Percentiles rank a stretch among this genome's conserved stretches.
Evolutionary conservation across 2,329 filamentous ascomycete genomes (phyloP).

Genomic region (Aureobasidium sp.): DNA sequence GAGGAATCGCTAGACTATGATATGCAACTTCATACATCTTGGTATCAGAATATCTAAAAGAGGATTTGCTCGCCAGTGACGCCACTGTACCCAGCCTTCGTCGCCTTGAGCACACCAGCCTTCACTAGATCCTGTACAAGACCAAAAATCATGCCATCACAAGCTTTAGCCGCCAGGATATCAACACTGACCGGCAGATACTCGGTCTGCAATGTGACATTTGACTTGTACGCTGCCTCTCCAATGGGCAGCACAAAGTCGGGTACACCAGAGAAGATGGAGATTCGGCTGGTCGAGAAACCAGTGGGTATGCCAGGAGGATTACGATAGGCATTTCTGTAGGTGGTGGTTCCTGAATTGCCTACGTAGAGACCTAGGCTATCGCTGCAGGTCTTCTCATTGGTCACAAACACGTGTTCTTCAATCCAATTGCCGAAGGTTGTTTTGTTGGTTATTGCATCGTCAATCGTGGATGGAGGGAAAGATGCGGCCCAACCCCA

Average conservation of each 20-base stretch:
- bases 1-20: too few relatives aligned
- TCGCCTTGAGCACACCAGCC: slow-evolving; percentile 42
- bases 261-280: slow-evolving; percentile 41
- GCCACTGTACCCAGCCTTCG: slow-evolving; percentile 37
- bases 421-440: slow-evolving; percentile 44
- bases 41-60: slow-evolving; percentile 20
- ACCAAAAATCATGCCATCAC: slow-evolving; percentile 52
- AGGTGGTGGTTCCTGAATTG: slow-evolving; percentile 33
- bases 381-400: slow-evolving; percentile 41
- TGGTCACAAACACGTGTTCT: slow-evolving; percentile 36
- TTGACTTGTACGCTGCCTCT: slow-evolving; percentile 38
- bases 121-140: slow-evolving; percentile 46
- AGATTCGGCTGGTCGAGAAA: slow-evolving; percentile 42
- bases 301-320: slow-evolving; percentile 42
- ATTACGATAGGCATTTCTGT: slow-evolving; percentile 39
- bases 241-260: slow-evolving; percentile 42
- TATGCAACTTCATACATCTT: not conserved
- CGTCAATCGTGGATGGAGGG: slow-evolving; percentile 31
- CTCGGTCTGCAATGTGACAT: slow-evolving; percentile 43
- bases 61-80: slow-evolving; percentile 36
- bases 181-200: slow-evolving; percentile 52
- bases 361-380: slow-evolving; percentile 45
- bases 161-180: slow-evolving; percentile 52
- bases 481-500: slow-evolving; percentile 42
- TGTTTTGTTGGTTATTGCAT: slow-evolving; percentile 45